A percentile compares a stretch with the other conserved stretches of the same genome.
Evolutionary conservation across 352 stramenopile species (phyloP).

Genomic region (Phytophthora nicotianae): DNA sequence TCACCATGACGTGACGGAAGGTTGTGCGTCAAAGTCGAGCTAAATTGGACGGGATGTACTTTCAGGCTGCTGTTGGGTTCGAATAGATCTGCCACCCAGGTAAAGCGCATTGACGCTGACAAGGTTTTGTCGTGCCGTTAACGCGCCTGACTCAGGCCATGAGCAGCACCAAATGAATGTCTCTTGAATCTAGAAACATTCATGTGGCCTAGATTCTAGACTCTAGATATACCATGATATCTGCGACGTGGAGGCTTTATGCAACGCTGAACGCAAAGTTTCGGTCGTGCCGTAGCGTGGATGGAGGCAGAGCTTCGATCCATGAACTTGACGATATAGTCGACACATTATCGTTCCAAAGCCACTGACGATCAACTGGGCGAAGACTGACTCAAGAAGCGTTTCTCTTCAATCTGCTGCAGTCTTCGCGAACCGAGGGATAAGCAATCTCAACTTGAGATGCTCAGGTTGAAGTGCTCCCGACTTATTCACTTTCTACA

Average conservation of each 20-base stretch:
- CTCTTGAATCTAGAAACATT: too few species aligned
- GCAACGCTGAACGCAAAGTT: not conserved
- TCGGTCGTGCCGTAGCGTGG: not conserved
- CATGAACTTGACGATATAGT: slow-evolving; percentile 2
- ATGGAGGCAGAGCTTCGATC: not conserved
- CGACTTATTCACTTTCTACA: slow-evolving; percentile 2
- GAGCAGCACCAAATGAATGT: not conserved
- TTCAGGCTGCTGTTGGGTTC: not conserved
- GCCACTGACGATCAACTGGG: slow-evolving; percentile 8
- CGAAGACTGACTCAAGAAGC: not conserved
- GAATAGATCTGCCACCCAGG: not conserved
- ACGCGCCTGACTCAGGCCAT: not conserved
- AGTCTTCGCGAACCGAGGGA: not conserved
- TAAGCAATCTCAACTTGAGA: too few species aligned
- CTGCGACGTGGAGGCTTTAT: not conserved
- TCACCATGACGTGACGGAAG: not conserved
- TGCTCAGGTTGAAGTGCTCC: slow-evolving; percentile 21
- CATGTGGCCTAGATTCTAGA: too few species aligned
- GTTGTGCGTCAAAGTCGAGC: too few species aligned
- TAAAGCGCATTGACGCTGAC: not conserved
- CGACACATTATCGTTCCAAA: not conserved
- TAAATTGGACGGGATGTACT: too few species aligned
- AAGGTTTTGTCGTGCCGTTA: not conserved
- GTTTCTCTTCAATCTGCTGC: not conserved
- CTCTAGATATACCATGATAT: too few species aligned